phyloP scores from a whole-genome alignment of 2,329 filamentous ascomycete species.

The Cercospora zeae-maydis region DNA sequence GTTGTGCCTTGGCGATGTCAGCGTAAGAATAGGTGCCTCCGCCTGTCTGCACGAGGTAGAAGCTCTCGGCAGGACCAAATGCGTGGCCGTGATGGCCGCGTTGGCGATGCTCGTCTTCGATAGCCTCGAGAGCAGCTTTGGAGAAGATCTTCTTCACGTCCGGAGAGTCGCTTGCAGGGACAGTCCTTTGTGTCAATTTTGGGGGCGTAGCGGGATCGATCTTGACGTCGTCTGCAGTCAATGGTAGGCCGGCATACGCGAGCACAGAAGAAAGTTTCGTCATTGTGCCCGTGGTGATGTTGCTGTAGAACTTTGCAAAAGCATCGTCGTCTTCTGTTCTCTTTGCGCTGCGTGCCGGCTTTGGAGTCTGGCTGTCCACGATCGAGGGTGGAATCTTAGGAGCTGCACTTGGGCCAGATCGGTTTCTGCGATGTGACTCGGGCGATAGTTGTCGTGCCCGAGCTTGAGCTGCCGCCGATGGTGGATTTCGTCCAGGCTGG shows the following conservation, averaged over 20 bases:
- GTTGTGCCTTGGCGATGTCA: slow-evolving; percentile 59
- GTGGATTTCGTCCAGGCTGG: slow-evolving; percentile 23
- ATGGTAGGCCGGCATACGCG: slow-evolving; percentile 85
- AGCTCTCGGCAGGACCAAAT: slow-evolving; percentile 61
- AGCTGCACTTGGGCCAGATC: slow-evolving; percentile 1
- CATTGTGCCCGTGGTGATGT: slow-evolving; percentile 76
- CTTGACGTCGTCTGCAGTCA: slow-evolving; percentile 44
- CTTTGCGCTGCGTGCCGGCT: slow-evolving; percentile 18
- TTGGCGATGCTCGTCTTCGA: slow-evolving; percentile 58
- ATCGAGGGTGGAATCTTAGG: slow-evolving; percentile 32
- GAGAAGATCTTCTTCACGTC: slow-evolving; percentile 84
- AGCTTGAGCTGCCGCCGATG: slow-evolving; percentile 31
- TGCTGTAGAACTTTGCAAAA: slow-evolving; percentile 87
- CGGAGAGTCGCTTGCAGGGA: slow-evolving; percentile 45
- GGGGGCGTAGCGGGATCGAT: slow-evolving; percentile 26
- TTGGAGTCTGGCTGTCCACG: slow-evolving; percentile 30
- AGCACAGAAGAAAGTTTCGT: slow-evolving; percentile 85
- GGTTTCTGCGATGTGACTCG: slow-evolving; percentile 28
- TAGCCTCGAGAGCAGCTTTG: slow-evolving; percentile 73
- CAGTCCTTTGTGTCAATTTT: slow-evolving; percentile 33
- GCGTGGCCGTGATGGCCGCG: slow-evolving; percentile 51
- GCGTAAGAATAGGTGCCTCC: slow-evolving; percentile 92
- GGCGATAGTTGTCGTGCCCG: slow-evolving; percentile 33
- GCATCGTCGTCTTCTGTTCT: slow-evolving; percentile 54
- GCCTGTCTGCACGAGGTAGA: slow-evolving; percentile 90